phyloP scores from a whole-genome alignment of 345 rosid species.

The Eucalyptus shirleyi region DNA sequence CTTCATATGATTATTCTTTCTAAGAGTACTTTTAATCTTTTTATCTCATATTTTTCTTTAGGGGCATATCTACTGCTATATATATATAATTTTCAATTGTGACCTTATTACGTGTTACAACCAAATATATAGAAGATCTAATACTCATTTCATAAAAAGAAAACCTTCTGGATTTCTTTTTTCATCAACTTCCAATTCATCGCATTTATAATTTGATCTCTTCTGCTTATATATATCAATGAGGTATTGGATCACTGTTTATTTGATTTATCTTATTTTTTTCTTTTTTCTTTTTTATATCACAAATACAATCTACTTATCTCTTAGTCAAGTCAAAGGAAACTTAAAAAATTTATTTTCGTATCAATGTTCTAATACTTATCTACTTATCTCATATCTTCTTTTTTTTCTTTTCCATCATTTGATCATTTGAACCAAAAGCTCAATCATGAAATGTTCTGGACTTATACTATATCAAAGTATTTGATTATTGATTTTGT shows the following conservation, averaged over 20 bases:
- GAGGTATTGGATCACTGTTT: background rate
- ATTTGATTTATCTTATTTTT: fast-evolving
- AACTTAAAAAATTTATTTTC: no score
- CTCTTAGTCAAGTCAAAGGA: background rate
- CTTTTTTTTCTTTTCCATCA: background rate
- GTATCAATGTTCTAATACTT: no score
- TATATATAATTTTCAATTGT: background rate
- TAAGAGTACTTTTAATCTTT: background rate
- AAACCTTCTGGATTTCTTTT: background rate
- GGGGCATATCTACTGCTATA: background rate
- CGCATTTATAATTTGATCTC: background rate
- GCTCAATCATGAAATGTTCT: background rate
- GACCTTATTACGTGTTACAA: background rate
- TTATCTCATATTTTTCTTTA: background rate
- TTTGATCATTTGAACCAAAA: background rate
- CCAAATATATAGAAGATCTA: background rate
- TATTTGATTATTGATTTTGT: background rate
- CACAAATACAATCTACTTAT: background rate
- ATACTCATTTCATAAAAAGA: background rate
- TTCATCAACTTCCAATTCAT: background rate
- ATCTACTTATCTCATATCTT: no score
- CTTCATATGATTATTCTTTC: background rate
- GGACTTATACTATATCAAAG: background rate
- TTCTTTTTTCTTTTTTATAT: background rate
- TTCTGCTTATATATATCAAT: background rate